Base-by-base conservation (phyloP, 164 flowering plant species). In the Amborella trichopoda region DNA sequence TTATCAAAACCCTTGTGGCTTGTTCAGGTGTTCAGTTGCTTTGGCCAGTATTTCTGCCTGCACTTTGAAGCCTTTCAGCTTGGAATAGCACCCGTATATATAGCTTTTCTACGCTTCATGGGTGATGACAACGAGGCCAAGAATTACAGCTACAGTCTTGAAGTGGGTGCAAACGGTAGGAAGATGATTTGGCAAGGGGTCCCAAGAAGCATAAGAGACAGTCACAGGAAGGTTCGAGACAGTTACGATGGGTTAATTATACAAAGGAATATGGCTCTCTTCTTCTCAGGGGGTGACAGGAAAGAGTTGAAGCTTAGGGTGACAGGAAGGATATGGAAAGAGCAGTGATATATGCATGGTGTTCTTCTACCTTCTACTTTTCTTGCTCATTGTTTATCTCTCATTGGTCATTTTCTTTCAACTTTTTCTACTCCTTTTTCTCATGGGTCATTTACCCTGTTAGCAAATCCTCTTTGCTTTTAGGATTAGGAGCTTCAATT, bases 1-100 rank as follows among this genome's bases (percentile, higher is more conserved):
- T n/a, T n/a, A n/a, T n/a, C n/a, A n/a, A n/a, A n/a, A n/a, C n/a
- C n/a, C n/a, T n/a, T n/a, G n/a, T n/a, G n/a, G n/a, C n/a, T n/a
- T n/a, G n/a, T n/a, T n/a, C 40, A 77, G 83, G 79, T 77, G 41
- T 77, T 77, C 66, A 77, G 76, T 50, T 77, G 83, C 68, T 77
- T 65, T 62, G 79, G 79, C 20, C 66, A 73, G 59, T 71, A 68
- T 50, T 73, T 76, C 65, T 76, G 82, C 45, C 62, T 76, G 50
- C 83, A 77, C 60, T 77, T 77, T 40, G 83, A 77, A 53, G 77
- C 79, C 13, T 74, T 74, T 53, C 83, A 69, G 56, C 65, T 71
- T 2, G 83, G 75, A 3, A 65, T 72, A 63, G 69, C 75, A 8
- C 78, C 79, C 2, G 78, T 71, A 0, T 76, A 76, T 56, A 68